Percentiles rank a stretch among this genome's conserved stretches.
Conservation (phyloP, 371 early-diverging fungal species). For the Apophysomyces variabilis region DNA sequence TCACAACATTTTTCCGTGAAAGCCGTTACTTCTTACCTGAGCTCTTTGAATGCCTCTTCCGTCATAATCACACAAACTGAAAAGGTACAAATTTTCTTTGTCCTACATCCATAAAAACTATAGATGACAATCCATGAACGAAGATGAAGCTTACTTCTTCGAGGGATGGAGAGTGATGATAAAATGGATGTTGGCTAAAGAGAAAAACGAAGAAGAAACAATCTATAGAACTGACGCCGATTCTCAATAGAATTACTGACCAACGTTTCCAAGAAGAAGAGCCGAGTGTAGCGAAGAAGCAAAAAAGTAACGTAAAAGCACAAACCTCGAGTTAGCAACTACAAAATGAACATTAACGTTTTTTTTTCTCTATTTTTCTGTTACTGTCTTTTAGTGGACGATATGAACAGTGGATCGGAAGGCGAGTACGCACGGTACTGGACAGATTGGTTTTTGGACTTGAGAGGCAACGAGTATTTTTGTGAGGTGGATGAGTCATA, state of each 20-base stretch:
- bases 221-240: not conserved
- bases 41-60: conserved; percentile 5
- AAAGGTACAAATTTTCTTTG: not conserved
- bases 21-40: not conserved
- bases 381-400: conserved; percentile 47
- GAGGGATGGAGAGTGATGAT: not conserved
- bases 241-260: conserved; percentile 5
- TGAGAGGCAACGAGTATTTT: conserved; percentile 92
- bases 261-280: conserved; percentile 11
- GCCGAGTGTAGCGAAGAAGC: conserved; percentile 9
- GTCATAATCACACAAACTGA: conserved; percentile 11
- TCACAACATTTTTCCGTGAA: too few relatives aligned
- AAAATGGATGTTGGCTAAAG: not conserved
- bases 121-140: not conserved
- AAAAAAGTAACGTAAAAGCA: not conserved
- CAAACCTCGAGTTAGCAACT: not conserved
- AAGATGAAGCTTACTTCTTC: not conserved
- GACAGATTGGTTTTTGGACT: conserved; percentile 82
- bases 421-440: conserved; percentile 78
- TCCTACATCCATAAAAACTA: not conserved
- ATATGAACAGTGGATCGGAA: conserved; percentile 68
- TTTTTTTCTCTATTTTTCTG: not conserved
- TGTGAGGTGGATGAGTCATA: conserved; percentile 96
- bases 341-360: not conserved
- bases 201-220: not conserved